Evolutionary conservation across 108 stramenopile species (phyloP), one percentile per base, ranked within the genome.

Genomic region (Cyclotella baltica): DNA sequence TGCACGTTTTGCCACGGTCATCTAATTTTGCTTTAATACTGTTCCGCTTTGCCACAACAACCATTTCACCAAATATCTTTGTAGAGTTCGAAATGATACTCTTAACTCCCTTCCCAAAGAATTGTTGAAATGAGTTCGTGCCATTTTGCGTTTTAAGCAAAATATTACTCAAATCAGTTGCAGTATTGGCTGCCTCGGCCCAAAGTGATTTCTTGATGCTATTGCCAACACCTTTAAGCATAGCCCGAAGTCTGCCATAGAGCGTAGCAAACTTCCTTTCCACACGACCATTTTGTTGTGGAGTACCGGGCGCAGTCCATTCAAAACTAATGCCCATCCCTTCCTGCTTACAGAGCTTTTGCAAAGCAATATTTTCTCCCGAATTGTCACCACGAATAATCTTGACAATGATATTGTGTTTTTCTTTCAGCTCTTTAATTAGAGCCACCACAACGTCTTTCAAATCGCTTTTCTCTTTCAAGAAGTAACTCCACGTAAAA

Each of bases 241-340:
- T 72, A 28, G 57, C 71, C 28, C 61, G 4, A 13, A 72, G 18
- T 43, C 57, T 3, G 13, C 57, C 71, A 29, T 28, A 59, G 10
- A 57, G 28, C 3, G 71, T 59, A 10, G 56, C 30, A 36, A 70
- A 37, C n/a, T 59, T 58, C 28, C 71, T 72, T 29, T 62, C 38
- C 5, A 72, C 71, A 9, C 10, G 55, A 20, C 69, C 50, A 27
- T 72, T 72, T 28, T 72, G 71, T 61, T 72, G 71, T 2, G 71
- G 71, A 58, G 71, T 47, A 36, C 33, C 33, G 3, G 71, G 61
- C 18, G 71, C 71, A 34, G 71, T 72, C 8, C 4, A 47, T 23
- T 72, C 57, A n/a, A 72, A 72, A 9, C 29, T 29, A 36, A 72
- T 58, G 33, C 34, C 57, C 15, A 72, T 55, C 57, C 47, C 36